Base-by-base conservation (phyloP, 805 yeast genomes). In the Saturnispora mendoncae region DNA sequence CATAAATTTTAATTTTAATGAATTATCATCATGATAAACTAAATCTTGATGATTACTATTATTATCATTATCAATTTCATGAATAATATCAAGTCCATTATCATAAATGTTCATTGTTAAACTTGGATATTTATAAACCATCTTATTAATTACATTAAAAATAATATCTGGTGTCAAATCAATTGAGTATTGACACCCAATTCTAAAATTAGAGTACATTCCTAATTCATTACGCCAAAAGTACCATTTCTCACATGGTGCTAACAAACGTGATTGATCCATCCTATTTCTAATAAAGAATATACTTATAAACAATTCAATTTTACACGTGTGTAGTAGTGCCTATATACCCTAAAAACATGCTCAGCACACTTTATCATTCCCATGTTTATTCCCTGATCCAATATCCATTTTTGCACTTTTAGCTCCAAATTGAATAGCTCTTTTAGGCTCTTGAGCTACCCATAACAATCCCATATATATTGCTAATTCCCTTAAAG, bases 361-460 rank as follows among this genome's bases (percentile, higher is more conserved):
- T n/a, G 35, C 34, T 41, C 34, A 30, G 24, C 29, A 18, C 2
- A 55, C 20, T 41, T 60, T 51, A 51, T 81, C 92, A 0, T 88
- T 82, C 0, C 97, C 97, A 52, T 78, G 81, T 31, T 73, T 67
- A 50, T 76, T 81, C 4, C 88, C 80, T 33, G 81, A 74, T 1
- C 90, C 90, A 3, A 77, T 69, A 47, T 83, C 88, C 80, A 92
- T 77, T 59, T 90, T 94, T 1, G 99, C 98, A 55, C 95, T 81
- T 48, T 83, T 79, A 0, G 97, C 84, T 0, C 99, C 99, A 60
- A 92, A 92, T 56, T 92, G 98, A 46, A 92, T 87, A 0, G 99
- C 99, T 36, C 99, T 68, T 56, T 92, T 92, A 1, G 82, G 76
- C 55, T 92, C 97, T 18, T 67, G 65, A 14, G 76, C 63, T 0